phyloP scores from a whole-genome alignment of 225 moss, liverwort and hornwort species.

The Asterella californica region DNA sequence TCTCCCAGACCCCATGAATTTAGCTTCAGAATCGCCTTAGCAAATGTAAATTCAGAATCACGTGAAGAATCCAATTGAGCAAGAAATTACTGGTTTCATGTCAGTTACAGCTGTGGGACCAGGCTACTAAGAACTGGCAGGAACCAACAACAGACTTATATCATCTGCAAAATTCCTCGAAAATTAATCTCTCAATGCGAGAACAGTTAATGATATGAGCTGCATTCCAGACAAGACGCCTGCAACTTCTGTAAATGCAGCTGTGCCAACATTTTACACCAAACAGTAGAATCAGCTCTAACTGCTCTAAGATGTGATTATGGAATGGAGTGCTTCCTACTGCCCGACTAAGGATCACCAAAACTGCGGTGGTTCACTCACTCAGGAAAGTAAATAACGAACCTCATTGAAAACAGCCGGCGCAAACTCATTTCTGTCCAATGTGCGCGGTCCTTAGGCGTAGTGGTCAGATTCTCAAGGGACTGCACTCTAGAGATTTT shows the following conservation, averaged over 20 bases:
- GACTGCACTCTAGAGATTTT: constrained; percentile 1
- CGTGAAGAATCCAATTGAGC: too few relatives aligned
- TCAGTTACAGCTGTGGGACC: too few relatives aligned
- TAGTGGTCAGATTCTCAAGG: constrained; percentile 10
- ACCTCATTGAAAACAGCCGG: constrained; percentile 37
- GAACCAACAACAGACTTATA: background rate
- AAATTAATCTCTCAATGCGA: background rate
- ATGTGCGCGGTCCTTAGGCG: constrained; percentile 21
- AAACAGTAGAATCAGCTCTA: too few relatives aligned
- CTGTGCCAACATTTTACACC: background rate
- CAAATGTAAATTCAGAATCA: too few relatives aligned
- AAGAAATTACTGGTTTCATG: too few relatives aligned
- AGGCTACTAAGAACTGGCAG: too few relatives aligned
- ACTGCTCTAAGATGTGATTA: background rate
- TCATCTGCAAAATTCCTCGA: background rate
- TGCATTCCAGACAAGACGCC: background rate
- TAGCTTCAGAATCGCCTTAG: too few relatives aligned
- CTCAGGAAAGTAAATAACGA: background rate
- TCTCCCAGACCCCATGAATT: too few relatives aligned
- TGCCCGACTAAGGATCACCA: background rate
- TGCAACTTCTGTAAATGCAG: background rate
- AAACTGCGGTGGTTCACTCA: background rate
- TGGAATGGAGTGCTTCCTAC: background rate
- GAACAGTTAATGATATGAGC: background rate
- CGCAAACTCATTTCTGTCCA: constrained; percentile 42